Base-by-base conservation (phyloP, 2,329 filamentous ascomycete species). In the Aureobasidium sp. region DNA sequence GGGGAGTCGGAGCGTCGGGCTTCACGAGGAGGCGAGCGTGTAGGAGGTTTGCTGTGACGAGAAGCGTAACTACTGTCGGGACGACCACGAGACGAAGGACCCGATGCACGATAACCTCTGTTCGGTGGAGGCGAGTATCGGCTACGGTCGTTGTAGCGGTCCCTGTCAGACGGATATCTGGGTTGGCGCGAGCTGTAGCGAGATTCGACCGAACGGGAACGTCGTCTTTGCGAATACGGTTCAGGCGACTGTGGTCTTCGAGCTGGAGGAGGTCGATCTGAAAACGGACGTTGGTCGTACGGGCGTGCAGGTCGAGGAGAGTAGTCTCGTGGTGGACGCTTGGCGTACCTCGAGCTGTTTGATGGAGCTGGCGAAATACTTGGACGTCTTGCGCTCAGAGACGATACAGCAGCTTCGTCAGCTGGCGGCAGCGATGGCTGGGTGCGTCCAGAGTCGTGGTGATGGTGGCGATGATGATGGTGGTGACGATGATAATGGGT, bases 171-270 rank as follows among this genome's bases (percentile, higher is more conserved):
- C 15, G 69, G 65, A 62, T 66, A 67, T 67, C 70, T 71, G 41
- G 71, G 65, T 41, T 70, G 69, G 25, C 45, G 57, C 25, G 68
- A 67, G 59, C 70, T 67, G 65, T 76, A 75, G 58, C 71, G 68
- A 34, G 74, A 75, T 48, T 77, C 75, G 63, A 66, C 68, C 15
- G 77, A 78, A 15, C 69, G 73, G 39, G 77, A 79, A 62, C 75
- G 75, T 51, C 72, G 75, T 44, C 73, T 75, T 61, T 68, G 66
- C 14, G 71, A 22, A 66, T 76, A 74, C 29, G 70, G 67, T 63
- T 73, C 72, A 58, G 74, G 73, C 44, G 74, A 75, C 61, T 66
- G 69, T 48, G 70, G 65, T 63, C 73, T 70, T 44, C 59, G 59
- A 41, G 45, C 44, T 48, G 55, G 31, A 20, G 15, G 57, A 17